A percentile compares a stretch with the other conserved stretches of the same genome.
Evolutionary conservation across 2,329 filamentous ascomycete species (phyloP).

Genomic region (Fusarium acutatum): DNA sequence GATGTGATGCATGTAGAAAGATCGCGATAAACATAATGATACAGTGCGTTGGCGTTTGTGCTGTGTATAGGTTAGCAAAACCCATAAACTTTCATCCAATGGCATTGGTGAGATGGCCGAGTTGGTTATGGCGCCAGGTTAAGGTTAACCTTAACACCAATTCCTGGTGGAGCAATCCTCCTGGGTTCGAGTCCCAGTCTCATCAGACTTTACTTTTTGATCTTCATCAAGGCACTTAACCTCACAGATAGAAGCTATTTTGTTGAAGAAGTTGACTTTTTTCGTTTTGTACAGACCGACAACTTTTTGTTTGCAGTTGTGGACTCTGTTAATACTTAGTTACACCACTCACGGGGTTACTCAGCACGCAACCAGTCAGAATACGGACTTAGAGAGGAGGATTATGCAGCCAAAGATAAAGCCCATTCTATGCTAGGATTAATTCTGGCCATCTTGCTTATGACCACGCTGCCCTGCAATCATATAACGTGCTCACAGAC

Average conservation of each 20-base stretch:
- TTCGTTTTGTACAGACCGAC: fast-evolving
- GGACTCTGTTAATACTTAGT: background rate
- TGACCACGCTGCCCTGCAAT: background rate
- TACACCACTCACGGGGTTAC: background rate
- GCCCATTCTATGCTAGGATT: background rate
- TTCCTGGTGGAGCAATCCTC: slow-evolving; percentile 48
- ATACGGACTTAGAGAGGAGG: background rate
- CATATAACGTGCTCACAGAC: background rate
- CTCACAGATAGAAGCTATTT: background rate
- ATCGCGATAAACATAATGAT: fast-evolving
- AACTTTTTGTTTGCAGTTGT: background rate
- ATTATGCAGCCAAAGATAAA: background rate
- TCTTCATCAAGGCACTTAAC: fast-evolving
- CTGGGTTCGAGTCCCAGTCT: slow-evolving; percentile 50
- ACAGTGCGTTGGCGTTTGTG: fast-evolving
- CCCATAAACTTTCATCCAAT: background rate
- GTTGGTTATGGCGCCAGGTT: slow-evolving; percentile 50
- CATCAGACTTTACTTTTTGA: slow-evolving; percentile 32
- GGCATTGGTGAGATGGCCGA: slow-evolving; percentile 46
- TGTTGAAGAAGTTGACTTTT: background rate
- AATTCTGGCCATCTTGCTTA: background rate
- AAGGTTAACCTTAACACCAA: slow-evolving; percentile 43
- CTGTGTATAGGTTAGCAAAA: fast-evolving
- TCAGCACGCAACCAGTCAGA: fast-evolving
- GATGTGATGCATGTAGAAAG: too few relatives aligned